Base-by-base conservation (phyloP, 2,329 filamentous ascomycete species). In the Talaromyces sp. region DNA sequence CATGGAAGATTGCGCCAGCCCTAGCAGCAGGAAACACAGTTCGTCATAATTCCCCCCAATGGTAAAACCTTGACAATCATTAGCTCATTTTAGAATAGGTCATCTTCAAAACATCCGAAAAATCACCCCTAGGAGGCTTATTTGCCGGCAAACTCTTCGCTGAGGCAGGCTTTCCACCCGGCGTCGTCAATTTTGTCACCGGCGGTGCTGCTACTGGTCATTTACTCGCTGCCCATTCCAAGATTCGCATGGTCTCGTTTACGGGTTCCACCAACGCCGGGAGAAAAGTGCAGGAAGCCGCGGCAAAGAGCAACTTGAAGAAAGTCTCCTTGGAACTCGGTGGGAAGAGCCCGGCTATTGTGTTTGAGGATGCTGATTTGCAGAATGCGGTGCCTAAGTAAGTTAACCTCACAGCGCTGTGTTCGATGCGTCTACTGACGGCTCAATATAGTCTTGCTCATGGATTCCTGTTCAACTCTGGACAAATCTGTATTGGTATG, bases 221-320 rank as follows among this genome's bases (percentile, higher is more conserved):
- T 1, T 72, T 81, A 1, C 77, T 83, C 69, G 80, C 81, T 2
- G 74, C 73, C 1, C 74, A 77, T 56, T 66, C 67, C 60, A 59
- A 66, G 1, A 70, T 77, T n/a, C 57, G 64, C 35, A 77, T 75
- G 67, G 69, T 78, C 61, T 72, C 68, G 54, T 76, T 78, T 61
- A 78, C 76, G 1, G 76, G 76, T 0, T 70, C 67, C 10, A 67
- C 70, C 1, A 45, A 58, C 1, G 71, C 72, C 1, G 75, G 76
- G 0, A 66, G 65, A n/a, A 72, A 70, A 3, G 69, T 86, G 75
- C 85, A 86, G 31, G 59, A 62, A 79, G 79, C 83, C 54, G 83
- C 84, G 61, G 83, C 84, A 69, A 79, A 81, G 71, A 85, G 82
- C 3, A 83, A 85, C 69, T 75, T 88, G 70, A 83, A 82, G 73